Base-by-base conservation (phyloP, 139 green algal genomes). In the Edaphochlamys debaryana region DNA sequence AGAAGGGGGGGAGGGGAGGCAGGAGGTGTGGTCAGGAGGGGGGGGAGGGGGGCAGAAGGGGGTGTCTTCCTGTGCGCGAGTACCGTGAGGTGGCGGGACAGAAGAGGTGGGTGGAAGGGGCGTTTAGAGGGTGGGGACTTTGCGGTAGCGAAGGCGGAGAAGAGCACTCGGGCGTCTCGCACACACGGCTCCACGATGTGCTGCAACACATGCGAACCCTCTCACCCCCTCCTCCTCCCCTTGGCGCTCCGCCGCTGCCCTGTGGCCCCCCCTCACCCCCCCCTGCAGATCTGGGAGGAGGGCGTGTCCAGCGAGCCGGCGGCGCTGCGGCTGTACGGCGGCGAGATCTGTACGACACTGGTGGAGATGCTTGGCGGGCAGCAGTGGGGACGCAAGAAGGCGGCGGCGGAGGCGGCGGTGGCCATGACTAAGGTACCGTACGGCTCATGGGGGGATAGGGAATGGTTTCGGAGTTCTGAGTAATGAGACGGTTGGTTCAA, bases 341-440 rank as follows among this genome's bases (percentile, higher is more conserved):
- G 36, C 19, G 76, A 82, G 76, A 66, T 82, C 23, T 50, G 62
- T 37, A 64, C 54, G 19, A n/a, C 58, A 37, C 70, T 81, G 23
- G 30, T 20, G 23, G 69, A 66, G 76, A 85, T 22, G 19, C 37
- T 3, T 90, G 95, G 45, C 64, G 52, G 90, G 84, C 19, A 67
- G 90, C 89, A 93, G 63, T 96, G 94, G 94, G 85, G 82, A 17
- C 85, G 84, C 29, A 97, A 97, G 87, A 82, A 88, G 68, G 85
- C 85, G 8, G 89, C 86, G 23, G 94, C 91, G 23, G 76, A 89
- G 38, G 89, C 86, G 56, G 68, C 79, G 0, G 48, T 67, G 30
- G 29, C 54, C 36, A 45, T 89, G 62, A 78, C 80, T 4, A 11
- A 86, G 86, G 69, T 85, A 74, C 41, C 40, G 5, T 9, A 34